Evolutionary conservation across 306 rosid species (phyloP).

Genomic region (Lagenaria siceraria): DNA sequence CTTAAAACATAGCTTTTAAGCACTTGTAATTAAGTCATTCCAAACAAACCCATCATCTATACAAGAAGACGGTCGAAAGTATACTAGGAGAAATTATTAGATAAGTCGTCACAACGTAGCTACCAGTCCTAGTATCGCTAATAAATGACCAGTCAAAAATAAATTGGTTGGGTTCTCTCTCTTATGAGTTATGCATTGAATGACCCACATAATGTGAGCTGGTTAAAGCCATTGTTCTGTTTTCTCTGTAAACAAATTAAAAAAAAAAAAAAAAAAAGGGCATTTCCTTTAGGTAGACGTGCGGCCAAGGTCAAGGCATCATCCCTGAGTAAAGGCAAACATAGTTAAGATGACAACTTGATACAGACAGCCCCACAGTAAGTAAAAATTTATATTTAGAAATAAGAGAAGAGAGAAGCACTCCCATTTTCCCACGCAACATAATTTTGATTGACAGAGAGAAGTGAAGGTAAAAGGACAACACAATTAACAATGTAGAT

Average conservation of each 20-base stretch:
- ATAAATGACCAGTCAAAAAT: neutral
- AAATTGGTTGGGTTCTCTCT: neutral
- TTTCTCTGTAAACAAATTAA: neutral
- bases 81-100: neutral
- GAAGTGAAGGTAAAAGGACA: neutral
- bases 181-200: neutral
- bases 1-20: neutral
- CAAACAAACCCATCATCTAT: rapidly evolving
- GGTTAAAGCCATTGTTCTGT: neutral
- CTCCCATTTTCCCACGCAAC: neutral
- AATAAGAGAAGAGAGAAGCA: neutral
- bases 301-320: neutral
- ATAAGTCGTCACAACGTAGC: neutral
- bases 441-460: neutral
- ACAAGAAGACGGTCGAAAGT: too few relatives aligned
- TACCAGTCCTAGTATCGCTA: neutral
- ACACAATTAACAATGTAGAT: conserved; percentile 2
- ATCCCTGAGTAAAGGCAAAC: neutral
- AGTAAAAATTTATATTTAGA: neutral
- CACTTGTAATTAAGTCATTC: neutral
- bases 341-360: conserved; percentile 1
- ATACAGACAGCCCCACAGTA: neutral
- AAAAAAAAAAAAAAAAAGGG: too few relatives aligned
- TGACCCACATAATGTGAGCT: neutral
- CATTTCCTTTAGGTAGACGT: neutral